Base-by-base conservation (phyloP, 805 yeast species). In the Barnettozyma wickerhamii region DNA sequence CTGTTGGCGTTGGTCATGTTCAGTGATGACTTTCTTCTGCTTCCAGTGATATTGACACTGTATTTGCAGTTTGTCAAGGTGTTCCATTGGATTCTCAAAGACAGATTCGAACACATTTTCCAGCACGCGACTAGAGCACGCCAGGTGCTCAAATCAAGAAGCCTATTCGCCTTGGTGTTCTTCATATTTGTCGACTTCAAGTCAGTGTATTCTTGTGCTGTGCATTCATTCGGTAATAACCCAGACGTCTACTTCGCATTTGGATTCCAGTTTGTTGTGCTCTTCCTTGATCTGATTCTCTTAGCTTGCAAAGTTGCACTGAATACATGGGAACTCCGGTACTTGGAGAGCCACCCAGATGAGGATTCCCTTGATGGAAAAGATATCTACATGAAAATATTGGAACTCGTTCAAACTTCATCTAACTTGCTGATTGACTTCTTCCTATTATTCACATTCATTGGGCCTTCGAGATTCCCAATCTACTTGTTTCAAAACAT, bases 341-440 rank as follows among this genome's bases (percentile, higher is more conserved):
- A 74, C 52, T 59, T 81, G 28, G 51, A 56, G 6, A 46, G 38
- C 4, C 54, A 70, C 43, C 72, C 68, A 9, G 81, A 75, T 14
- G 95, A 82, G 29, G 80, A 75, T 23, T 65, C 71, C 1, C 82
- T 95, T 90, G 95, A 89, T 52, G 66, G 71, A 30, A 83, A 86
- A 60, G 69, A 77, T 7, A 64, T 77, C 56, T 74, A 73, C 46
- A 66, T 76, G 46, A 81, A 84, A 51, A 53, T 72, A 4, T 64
- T 84, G 15, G 82, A 82, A 35, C 65, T 83, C 3, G 41, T 61
- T 6, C 68, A 81, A 9, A 69, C 81, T 5, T 43, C 75, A 3
- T 60, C 65, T 58, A 75, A 71, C 62, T 74, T 68, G 28, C 56
- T 49, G 30, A 66, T 71, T 24, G 76, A 68, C 53, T 66, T 60